Evolutionary conservation across 2,329 filamentous ascomycete species (phyloP).

Genomic region (Ophiocordyceps sinensis): DNA sequence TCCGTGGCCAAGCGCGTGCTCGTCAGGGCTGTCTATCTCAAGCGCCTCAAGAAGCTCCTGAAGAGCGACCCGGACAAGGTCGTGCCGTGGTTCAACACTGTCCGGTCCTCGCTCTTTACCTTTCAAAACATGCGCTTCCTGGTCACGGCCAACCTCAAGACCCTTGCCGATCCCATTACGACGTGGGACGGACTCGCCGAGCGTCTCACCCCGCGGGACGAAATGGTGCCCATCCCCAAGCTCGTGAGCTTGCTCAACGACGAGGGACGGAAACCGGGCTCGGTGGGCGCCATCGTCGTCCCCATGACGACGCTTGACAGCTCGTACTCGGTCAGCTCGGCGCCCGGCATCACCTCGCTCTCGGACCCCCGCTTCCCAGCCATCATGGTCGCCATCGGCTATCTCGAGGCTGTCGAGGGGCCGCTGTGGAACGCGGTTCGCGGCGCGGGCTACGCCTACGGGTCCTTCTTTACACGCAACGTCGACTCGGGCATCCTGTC

Average conservation of each 20-base stretch:
- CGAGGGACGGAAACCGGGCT: slow-evolving; percentile 61
- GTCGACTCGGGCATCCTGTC: slow-evolving; percentile 67
- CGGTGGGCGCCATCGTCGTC: slow-evolving; percentile 60
- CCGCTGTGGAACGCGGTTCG: slow-evolving; percentile 89
- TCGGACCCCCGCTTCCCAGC: slow-evolving; percentile 67
- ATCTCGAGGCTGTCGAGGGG: slow-evolving; percentile 85
- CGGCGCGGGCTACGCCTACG: slow-evolving; percentile 87
- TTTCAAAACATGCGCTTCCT: slow-evolving; percentile 77
- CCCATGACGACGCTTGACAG: slow-evolving; percentile 89
- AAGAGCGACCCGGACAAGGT: slow-evolving; percentile 62
- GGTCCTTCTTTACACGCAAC: slow-evolving; percentile 64
- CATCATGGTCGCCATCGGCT: slow-evolving; percentile 75
- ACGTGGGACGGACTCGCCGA: slow-evolving; percentile 51
- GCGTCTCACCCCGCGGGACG: slow-evolving; percentile 19
- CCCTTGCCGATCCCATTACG: slow-evolving; percentile 59
- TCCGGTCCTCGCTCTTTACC: slow-evolving; percentile 63
- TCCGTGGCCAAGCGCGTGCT: slow-evolving; percentile 67
- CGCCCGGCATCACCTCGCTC: slow-evolving; percentile 60
- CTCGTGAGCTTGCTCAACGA: slow-evolving; percentile 58
- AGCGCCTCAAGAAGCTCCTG: slow-evolving; percentile 68
- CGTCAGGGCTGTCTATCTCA: slow-evolving; percentile 77
- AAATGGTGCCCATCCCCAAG: slow-evolving; percentile 56
- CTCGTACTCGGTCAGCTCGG: slow-evolving; percentile 68
- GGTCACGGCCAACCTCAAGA: slow-evolving; percentile 66
- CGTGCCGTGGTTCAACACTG: slow-evolving; percentile 59